Base-by-base conservation (phyloP, 768 basidiomycete species). In the Lyophyllum shimeji region DNA sequence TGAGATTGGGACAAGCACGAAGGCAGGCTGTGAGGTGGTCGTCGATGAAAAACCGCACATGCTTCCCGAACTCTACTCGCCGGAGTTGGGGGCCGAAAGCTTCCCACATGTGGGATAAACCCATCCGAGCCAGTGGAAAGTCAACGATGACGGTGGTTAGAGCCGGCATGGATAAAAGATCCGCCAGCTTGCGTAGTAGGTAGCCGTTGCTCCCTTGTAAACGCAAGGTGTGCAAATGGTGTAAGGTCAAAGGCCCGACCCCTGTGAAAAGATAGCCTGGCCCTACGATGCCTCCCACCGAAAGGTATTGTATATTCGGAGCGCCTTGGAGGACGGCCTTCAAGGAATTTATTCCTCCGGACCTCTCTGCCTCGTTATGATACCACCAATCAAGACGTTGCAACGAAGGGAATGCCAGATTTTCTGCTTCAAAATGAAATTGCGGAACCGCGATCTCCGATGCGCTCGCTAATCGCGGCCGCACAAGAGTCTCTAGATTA, bases 311-410 rank as follows among this genome's bases (percentile, higher is more conserved):
- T 46, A 89, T 63, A 55, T 80, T 82, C 7, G 87, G 84, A 3
- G 85, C 67, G 45, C 68, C 71, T 8, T 66, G 70, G 23, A 89
- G 76, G 56, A 86, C 82, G 50, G 77, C 69, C 2, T 65, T 63
- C 40, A 89, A 70, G 7, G 80, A 83, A 67, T 89, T 88, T 57
- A 88, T 82, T 6, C 86, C 87, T 1, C 86, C 86, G 17, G 82
- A 76, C 44, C 82, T 76, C 37, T 82, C 80, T 20, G 86, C 86
- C 34, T 77, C 77, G 25, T 65, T 71, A 60, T 81, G 67, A 62
- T 87, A 79, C 83, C 84, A 87, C 85, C 86, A 89, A 47, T 88
- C 86, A 27, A 89, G 75, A 24, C 85, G 81, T 43, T 77, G 80
- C 39, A 89, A 72, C 20, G 80, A 79, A 20, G 74, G 70, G 13